phyloP scores from a whole-genome alignment of 2,329 filamentous ascomycete genomes.

The Colletotrichum cuscutae region DNA sequence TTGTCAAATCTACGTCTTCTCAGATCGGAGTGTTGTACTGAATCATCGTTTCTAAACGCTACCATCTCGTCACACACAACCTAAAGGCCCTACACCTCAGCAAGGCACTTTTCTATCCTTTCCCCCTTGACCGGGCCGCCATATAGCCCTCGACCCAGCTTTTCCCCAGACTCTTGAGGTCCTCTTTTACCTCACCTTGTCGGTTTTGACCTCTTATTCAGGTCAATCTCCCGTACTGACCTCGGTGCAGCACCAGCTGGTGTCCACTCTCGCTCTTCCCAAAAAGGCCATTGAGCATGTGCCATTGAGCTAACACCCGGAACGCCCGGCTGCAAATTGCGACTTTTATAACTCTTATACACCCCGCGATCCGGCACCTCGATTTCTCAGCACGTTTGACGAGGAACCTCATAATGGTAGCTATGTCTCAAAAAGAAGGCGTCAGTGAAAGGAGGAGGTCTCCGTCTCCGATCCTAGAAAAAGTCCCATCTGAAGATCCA shows the following conservation, averaged over 20 bases:
- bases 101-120: not conserved
- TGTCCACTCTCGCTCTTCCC: slow-evolving; percentile 30
- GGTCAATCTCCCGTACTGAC: slow-evolving; percentile 19
- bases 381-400: not conserved
- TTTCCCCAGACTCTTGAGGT: slow-evolving; percentile 2
- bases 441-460: slow-evolving; percentile 2
- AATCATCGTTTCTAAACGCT: slow-evolving; percentile 2
- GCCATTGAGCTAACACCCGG: slow-evolving; percentile 28
- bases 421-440: slow-evolving; percentile 28
- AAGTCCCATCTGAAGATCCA: slow-evolving; percentile 41
- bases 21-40: slow-evolving; percentile 9
- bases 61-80: slow-evolving; percentile 4
- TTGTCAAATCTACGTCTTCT: slow-evolving; percentile 1
- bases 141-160: not conserved
- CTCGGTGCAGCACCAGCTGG: slow-evolving; percentile 27
- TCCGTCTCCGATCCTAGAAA: slow-evolving; percentile 26
- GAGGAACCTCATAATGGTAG: slow-evolving; percentile 11
- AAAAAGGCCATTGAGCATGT: slow-evolving; percentile 33
- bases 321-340: slow-evolving; percentile 29
- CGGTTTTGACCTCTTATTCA: slow-evolving; percentile 12
- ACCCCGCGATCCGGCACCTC: not conserved
- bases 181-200: not conserved
- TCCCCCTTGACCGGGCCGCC: not conserved
- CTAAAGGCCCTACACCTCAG: not conserved
- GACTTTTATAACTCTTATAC: slow-evolving; percentile 14